Base-by-base conservation (phyloP, 139 green algal genomes). In the Microglena sp. region DNA sequence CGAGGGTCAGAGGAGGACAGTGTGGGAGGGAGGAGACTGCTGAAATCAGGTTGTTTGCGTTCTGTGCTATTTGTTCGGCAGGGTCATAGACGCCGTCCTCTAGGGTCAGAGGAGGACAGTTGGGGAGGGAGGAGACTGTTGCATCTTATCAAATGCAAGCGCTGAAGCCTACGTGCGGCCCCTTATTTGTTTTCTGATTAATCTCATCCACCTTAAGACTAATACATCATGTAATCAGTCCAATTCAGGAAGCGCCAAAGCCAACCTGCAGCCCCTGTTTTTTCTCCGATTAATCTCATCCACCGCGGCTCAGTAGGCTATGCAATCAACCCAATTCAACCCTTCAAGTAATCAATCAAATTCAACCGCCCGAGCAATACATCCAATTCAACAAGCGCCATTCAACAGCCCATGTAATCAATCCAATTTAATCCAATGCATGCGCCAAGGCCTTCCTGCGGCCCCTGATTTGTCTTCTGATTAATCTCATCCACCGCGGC, bases 401-500 rank as follows among this genome's bases (percentile, higher is more conserved):
- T n/a, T n/a, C n/a, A n/a, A n/a, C n/a, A n/a, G n/a, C n/a, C n/a
- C n/a, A n/a, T n/a, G n/a, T n/a, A n/a, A n/a, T n/a, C n/a, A n/a
- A n/a, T n/a, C n/a, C n/a, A n/a, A n/a, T n/a, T n/a, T n/a, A n/a
- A n/a, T n/a, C 4, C 31, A 45, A 63, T 24, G 7, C 4, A 3
- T 55, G 33, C 22, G 34, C 22, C 7, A 5, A 46, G 36, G 33
- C n/a, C 28, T 62, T n/a, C 61, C 70, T 61, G 70, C 54, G 6
- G 54, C 35, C 55, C 74, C 2, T 58, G 69, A 0, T 68, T 69
- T 8, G 88, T 87, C 65, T 86, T 72, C 24, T 75, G 72, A 71
- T 96, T 98, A 27, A 99, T 84, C 29, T 96, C 90, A 61, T 96
- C 87, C 35, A 98, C 84, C 1, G 89, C 85, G 1, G 72, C 73